phyloP scores from a whole-genome alignment of 2,329 filamentous ascomycete genomes.

The Epichloe elymi region DNA sequence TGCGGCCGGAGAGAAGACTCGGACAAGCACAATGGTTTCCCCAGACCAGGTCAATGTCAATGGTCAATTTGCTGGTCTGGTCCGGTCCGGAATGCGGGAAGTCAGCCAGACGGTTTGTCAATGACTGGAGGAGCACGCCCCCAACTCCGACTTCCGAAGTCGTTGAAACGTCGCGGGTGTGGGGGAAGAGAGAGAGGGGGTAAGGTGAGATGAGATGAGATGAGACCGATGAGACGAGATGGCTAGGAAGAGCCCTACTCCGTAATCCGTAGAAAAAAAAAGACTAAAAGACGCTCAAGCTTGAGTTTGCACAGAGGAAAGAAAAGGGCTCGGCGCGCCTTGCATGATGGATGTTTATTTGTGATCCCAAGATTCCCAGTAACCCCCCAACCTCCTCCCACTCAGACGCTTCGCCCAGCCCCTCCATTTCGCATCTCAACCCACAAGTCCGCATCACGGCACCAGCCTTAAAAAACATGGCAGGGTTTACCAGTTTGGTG shows the following conservation, averaged over 20 bases:
- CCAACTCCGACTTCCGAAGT: neutral
- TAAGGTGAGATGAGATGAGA: neutral
- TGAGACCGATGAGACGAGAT: neutral
- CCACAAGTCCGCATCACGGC: neutral
- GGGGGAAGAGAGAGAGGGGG: too few relatives aligned
- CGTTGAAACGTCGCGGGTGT: neutral
- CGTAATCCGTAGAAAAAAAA: too few relatives aligned
- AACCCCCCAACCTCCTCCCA: slow-evolving; percentile 16
- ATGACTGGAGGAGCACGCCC: neutral
- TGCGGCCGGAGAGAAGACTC: neutral
- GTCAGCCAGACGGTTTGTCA: neutral
- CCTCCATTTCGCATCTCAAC: slow-evolving; percentile 9
- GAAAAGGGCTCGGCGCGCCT: neutral
- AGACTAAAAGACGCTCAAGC: neutral
- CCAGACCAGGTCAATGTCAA: too few relatives aligned
- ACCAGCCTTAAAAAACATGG: too few relatives aligned
- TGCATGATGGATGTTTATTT: neutral
- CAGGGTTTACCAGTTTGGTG: too few relatives aligned
- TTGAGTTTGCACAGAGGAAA: neutral
- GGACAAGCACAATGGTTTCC: too few relatives aligned
- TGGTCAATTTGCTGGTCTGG: too few relatives aligned
- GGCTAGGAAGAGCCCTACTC: neutral
- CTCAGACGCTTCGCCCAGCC: slow-evolving; percentile 19
- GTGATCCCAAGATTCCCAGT: slow-evolving; percentile 10
- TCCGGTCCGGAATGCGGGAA: neutral